Evolutionary conservation across 2,329 filamentous ascomycete species (phyloP).

Genomic region (Arthrobotrys sinensis): DNA sequence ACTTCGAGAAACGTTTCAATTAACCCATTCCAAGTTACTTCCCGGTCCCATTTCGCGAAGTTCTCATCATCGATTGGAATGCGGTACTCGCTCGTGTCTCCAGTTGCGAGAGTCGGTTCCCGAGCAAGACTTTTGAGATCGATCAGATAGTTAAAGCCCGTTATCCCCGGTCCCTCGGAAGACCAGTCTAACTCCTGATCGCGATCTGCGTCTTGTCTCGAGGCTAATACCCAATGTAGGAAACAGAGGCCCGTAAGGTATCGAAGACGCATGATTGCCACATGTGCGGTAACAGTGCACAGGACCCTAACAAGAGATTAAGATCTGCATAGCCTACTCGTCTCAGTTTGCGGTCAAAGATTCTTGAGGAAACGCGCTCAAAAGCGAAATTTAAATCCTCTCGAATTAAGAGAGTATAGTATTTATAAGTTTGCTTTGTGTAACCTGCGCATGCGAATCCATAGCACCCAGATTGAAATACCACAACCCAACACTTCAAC

Average conservation of each 20-base stretch:
- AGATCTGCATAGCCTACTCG: no score
- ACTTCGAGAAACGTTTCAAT: slow-evolving; percentile 28
- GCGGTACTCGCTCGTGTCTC: slow-evolving; percentile 35
- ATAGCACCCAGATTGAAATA: no score
- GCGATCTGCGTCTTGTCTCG: no score
- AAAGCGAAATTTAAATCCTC: no score
- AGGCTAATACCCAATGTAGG: not conserved
- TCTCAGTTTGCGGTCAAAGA: not conserved
- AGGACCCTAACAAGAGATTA: no score
- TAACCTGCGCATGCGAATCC: no score
- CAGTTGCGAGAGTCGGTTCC: slow-evolving; percentile 1
- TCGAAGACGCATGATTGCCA: slow-evolving; percentile 4
- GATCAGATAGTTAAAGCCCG: slow-evolving; percentile 4
- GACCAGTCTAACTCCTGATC: no score
- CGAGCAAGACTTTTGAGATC: not conserved
- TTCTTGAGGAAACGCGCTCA: no score
- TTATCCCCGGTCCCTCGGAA: no score
- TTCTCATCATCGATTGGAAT: slow-evolving; percentile 38
- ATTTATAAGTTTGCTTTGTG: no score
- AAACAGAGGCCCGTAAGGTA: not conserved
- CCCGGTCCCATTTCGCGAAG: slow-evolving; percentile 26
- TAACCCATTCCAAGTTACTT: slow-evolving; percentile 10
- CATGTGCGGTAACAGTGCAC: not conserved
- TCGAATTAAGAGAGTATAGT: no score
- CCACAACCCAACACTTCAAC: no score